Evolutionary conservation across 2,329 filamentous ascomycete species (phyloP).

Genomic region (Rhytidhysteron rufulum): DNA sequence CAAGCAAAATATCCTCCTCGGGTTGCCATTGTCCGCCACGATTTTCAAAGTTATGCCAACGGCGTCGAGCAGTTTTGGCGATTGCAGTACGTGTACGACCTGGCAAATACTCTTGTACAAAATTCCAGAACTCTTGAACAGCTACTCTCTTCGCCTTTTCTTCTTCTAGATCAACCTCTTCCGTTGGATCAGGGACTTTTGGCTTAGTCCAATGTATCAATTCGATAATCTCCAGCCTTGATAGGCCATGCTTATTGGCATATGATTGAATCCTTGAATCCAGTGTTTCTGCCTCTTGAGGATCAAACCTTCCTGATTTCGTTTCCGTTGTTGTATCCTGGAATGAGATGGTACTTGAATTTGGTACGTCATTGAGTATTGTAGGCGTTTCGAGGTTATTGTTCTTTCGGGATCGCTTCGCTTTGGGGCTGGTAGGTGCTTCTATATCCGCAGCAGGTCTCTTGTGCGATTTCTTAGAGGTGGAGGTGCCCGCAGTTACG

Average conservation of each 20-base stretch:
- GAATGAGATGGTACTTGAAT: background rate
- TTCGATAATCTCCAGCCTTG: background rate
- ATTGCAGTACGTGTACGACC: conserved; percentile 30
- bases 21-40: conserved; percentile 54
- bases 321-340: conserved; percentile 1
- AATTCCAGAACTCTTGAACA: conserved; percentile 24
- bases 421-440: background rate
- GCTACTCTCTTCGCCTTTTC: conserved; percentile 3
- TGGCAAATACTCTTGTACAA: conserved; percentile 27
- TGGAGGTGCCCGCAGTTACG: background rate
- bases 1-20: conserved; percentile 57
- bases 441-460: background rate
- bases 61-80: conserved; percentile 51
- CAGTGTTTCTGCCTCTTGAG: conserved; percentile 4
- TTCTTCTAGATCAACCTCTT: background rate
- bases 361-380: background rate
- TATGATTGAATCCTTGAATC: background rate
- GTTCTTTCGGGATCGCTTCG: background rate
- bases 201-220: background rate
- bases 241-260: background rate
- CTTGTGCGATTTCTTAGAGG: background rate
- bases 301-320: conserved; percentile 1
- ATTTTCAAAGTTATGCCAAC: conserved; percentile 63
- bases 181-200: background rate
- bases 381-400: background rate